phyloP scores from a whole-genome alignment of 768 basidiomycete species.

The Pleurotus sapidus region DNA sequence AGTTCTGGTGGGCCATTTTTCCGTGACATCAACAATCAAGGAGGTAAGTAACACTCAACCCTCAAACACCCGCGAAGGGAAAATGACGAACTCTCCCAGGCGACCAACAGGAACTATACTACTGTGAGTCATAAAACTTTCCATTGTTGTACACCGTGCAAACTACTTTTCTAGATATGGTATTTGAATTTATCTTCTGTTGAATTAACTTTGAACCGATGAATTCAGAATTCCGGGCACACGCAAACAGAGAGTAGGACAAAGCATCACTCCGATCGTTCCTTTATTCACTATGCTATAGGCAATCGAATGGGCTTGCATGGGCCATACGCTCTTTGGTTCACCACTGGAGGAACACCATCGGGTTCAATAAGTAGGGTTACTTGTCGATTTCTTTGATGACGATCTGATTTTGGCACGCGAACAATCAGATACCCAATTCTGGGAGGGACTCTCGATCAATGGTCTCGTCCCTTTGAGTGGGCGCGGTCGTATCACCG shows the following conservation, averaged over 20 bases:
- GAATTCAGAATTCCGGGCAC: slow-evolving; percentile 31
- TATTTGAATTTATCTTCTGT: neutral
- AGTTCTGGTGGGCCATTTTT: slow-evolving; percentile 30
- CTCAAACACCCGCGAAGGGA: neutral
- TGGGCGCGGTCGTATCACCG: slow-evolving; percentile 26
- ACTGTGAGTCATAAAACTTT: slow-evolving; percentile 20
- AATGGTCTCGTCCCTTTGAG: slow-evolving; percentile 19
- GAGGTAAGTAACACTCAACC: slow-evolving; percentile 15
- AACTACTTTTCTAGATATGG: slow-evolving; percentile 18
- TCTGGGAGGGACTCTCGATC: slow-evolving; percentile 27
- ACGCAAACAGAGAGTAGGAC: slow-evolving; percentile 30
- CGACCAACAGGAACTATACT: slow-evolving; percentile 31
- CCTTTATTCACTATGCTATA: slow-evolving; percentile 1
- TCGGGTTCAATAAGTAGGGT: slow-evolving; percentile 22
- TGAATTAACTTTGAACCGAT: too few relatives aligned
- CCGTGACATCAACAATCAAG: slow-evolving; percentile 35
- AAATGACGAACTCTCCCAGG: slow-evolving; percentile 12
- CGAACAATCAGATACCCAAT: slow-evolving; percentile 17
- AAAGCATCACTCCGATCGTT: neutral
- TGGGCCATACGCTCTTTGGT: slow-evolving; percentile 37
- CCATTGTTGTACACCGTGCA: neutral
- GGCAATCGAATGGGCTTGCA: slow-evolving; percentile 30
- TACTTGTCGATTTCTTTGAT: neutral
- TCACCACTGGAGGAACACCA: slow-evolving; percentile 31
- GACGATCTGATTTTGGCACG: neutral